A percentile compares a stretch with the other conserved stretches of the same genome.
Evolutionary conservation across 306 rosid genomes (phyloP).

Genomic region (Rosa chinensis): DNA sequence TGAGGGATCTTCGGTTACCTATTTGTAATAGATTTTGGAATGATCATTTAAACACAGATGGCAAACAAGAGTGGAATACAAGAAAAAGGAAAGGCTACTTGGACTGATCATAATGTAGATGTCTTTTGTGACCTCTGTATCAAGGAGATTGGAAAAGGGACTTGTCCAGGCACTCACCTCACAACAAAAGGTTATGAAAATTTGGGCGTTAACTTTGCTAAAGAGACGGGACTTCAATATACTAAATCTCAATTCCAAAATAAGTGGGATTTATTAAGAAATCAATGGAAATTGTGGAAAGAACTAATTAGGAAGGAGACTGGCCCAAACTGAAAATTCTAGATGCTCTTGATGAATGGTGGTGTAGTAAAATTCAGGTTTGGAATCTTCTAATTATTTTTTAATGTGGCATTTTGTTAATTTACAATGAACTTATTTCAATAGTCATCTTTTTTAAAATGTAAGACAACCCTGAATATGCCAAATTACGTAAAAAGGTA

Average conservation of each 20-base stretch:
- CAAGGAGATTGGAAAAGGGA: neutral
- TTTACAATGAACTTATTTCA: neutral
- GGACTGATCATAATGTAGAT: neutral
- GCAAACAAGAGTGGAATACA: neutral
- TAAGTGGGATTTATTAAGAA: conserved; percentile 2
- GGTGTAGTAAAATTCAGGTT: conserved; percentile 1
- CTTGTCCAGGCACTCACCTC: neutral
- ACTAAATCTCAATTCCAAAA: neutral
- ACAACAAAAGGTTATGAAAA: neutral
- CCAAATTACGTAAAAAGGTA: neutral
- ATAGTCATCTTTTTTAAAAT: neutral
- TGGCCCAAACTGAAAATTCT: neutral
- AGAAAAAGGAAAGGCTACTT: too few species aligned
- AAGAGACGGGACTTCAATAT: neutral
- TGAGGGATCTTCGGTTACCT: too few species aligned
- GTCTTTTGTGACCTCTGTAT: too few species aligned
- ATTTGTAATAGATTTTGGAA: too few species aligned
- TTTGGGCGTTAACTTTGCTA: neutral
- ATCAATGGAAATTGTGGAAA: conserved; percentile 16
- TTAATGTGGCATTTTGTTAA: neutral
- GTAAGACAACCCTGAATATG: neutral
- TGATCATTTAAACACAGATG: neutral
- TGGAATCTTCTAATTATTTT: neutral
- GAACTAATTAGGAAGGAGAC: neutral
- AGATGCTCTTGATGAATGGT: conserved; percentile 11